These are phyloP conservation scores for Brassica napus DNA, from an alignment of 345 rosid species.

Conservation along the genomic window Da-Ae NC_063448.1:4776501-4777000, in stretches of 20 bases:
- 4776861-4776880: slow-evolving; percentile 94
- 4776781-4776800: no score
- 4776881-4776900: slow-evolving; percentile 88
- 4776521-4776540: neutral
- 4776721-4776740: slow-evolving; percentile 59
- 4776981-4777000: slow-evolving; percentile 89
- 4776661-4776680: slow-evolving; percentile 91
- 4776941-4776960: slow-evolving; percentile 62
- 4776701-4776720: slow-evolving; percentile 67
- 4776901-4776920: slow-evolving; percentile 71
- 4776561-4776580: slow-evolving; percentile 5
- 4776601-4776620: neutral
- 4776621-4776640: neutral
- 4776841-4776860: slow-evolving; percentile 30
- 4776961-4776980: slow-evolving; percentile 78
- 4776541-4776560: neutral
- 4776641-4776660: slow-evolving; percentile 48
- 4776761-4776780: slow-evolving; percentile 29
- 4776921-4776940: slow-evolving; percentile 77
- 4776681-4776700: slow-evolving; percentile 81
- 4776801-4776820: neutral
- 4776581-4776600: slow-evolving; percentile 1
- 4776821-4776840: neutral
- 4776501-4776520: slow-evolving; percentile 49
- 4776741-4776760: slow-evolving; percentile 73